phyloP scores from a whole-genome alignment of 2,329 filamentous ascomycete species.

The Aureobasidium musti region DNA sequence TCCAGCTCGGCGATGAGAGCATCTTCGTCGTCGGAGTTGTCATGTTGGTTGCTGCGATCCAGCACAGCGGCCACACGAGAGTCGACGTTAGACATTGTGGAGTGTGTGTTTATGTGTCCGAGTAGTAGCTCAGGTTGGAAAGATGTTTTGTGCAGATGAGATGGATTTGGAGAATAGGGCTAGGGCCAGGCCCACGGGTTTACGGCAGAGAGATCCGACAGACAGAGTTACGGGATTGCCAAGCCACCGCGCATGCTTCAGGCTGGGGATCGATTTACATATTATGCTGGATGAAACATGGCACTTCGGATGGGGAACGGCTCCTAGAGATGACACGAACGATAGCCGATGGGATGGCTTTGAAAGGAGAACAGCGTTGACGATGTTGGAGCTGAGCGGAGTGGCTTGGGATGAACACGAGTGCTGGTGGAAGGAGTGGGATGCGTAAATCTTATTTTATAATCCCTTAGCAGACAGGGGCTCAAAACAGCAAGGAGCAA shows the following conservation, averaged over 20 bases:
- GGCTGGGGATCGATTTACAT: neutral
- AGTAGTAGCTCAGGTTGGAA: neutral
- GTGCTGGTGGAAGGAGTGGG: neutral
- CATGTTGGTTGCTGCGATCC: conserved; percentile 45
- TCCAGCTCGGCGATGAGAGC: conserved; percentile 62
- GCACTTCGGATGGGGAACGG: conserved; percentile 17
- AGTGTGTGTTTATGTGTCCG: neutral
- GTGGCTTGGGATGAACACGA: neutral
- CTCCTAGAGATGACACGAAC: neutral
- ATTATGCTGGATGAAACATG: conserved; percentile 13
- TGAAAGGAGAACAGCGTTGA: neutral
- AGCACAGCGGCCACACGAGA: conserved; percentile 55
- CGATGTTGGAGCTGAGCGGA: neutral
- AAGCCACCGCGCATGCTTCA: neutral
- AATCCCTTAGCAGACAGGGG: conserved; percentile 1
- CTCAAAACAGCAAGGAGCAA: conserved; percentile 2
- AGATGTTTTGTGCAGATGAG: neutral
- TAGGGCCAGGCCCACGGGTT: neutral
- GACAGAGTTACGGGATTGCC: conserved; percentile 9
- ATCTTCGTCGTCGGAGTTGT: conserved; percentile 58
- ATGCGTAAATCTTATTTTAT: conserved; percentile 21
- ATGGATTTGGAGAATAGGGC: neutral
- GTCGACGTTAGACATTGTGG: conserved; percentile 52
- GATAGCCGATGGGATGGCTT: neutral
- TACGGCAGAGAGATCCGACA: conserved; percentile 11